Evolutionary conservation across 352 stramenopile species (phyloP).

Genomic region (Phytophthora chlamydospora): DNA sequence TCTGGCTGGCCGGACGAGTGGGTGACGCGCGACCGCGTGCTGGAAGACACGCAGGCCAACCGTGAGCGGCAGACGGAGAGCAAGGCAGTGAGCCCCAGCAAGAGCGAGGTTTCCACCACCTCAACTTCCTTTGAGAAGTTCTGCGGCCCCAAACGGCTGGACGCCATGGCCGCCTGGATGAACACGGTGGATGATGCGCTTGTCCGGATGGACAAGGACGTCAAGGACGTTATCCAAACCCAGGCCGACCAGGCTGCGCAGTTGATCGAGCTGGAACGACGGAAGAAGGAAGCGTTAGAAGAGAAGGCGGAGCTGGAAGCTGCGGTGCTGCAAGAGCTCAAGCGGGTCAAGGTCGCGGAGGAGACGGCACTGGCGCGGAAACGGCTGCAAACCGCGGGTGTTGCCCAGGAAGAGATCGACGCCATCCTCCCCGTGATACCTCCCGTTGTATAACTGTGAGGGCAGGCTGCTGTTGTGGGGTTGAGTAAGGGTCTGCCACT

Average conservation of each 20-base stretch:
- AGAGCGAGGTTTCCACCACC: conserved; percentile 53
- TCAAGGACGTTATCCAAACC: conserved; percentile 15
- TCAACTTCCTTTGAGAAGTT: conserved; percentile 36
- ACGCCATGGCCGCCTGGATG: conserved; percentile 34
- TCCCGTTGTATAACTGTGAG: conserved; percentile 1
- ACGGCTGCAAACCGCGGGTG: conserved; percentile 25
- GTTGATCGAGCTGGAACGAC: conserved; percentile 15
- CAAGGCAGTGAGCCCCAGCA: conserved; percentile 44
- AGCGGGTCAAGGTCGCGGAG: conserved; percentile 27
- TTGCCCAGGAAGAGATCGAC: conserved; percentile 35
- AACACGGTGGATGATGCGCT: conserved; percentile 28
- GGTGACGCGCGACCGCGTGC: conserved; percentile 60
- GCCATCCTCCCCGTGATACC: conserved; percentile 31
- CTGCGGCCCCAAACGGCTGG: conserved; percentile 20
- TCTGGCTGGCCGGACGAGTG: conserved; percentile 88
- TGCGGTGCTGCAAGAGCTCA: conserved; percentile 17
- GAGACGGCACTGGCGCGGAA: conserved; percentile 32
- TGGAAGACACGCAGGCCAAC: conserved; percentile 62
- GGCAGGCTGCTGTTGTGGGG: background rate
- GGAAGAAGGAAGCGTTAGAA: conserved; percentile 19
- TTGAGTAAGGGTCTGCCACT: background rate
- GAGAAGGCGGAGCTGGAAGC: conserved; percentile 18
- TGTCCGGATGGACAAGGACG: conserved; percentile 13
- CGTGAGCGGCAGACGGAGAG: conserved; percentile 56
- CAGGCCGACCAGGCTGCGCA: conserved; percentile 15